Percentiles rank a stretch among this genome's conserved stretches.
These are phyloP conservation scores for Plasmodium reichenowi DNA, from an alignment of 169 alveolate genomes.

Conservation along the genomic window DNA sequence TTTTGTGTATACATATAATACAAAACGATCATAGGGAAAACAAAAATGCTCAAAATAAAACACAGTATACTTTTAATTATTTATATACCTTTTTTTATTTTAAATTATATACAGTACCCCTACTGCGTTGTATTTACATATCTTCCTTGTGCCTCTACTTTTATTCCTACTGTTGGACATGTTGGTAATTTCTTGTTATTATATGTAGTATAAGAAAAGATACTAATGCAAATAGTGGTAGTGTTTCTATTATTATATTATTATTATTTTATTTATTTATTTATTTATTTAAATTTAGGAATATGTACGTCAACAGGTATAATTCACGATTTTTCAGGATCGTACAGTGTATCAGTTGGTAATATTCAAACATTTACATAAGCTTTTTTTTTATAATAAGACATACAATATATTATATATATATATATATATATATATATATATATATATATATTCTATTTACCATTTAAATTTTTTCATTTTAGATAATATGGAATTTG, in stretches of 20 bases:
- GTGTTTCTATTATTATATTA: background rate
- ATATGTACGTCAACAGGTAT: slow-evolving; percentile 43
- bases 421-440: background rate
- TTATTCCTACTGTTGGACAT: slow-evolving; percentile 54
- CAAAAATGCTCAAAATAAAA: background rate
- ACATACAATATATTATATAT: background rate
- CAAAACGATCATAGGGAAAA: too few relatives aligned
- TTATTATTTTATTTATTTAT: background rate
- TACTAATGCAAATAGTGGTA: background rate
- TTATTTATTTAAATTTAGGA: background rate
- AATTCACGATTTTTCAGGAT: slow-evolving; percentile 54
- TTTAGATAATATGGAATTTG: slow-evolving; percentile 53
- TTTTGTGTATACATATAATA: background rate
- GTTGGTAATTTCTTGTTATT: slow-evolving; percentile 32
- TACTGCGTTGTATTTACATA: slow-evolving; percentile 51
- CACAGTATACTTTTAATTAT: background rate
- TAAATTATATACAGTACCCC: slow-evolving; percentile 16
- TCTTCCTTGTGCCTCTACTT: slow-evolving; percentile 49
- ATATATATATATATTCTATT: background rate
- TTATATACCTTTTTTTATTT: too few relatives aligned
- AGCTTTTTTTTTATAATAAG: background rate
- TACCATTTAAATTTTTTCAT: background rate
- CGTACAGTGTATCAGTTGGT: slow-evolving; percentile 50
- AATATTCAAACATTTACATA: background rate
- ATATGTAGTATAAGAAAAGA: background rate